phyloP scores from a whole-genome alignment of 1,284 basidiomycete species.

The Ustilago sp. region DNA sequence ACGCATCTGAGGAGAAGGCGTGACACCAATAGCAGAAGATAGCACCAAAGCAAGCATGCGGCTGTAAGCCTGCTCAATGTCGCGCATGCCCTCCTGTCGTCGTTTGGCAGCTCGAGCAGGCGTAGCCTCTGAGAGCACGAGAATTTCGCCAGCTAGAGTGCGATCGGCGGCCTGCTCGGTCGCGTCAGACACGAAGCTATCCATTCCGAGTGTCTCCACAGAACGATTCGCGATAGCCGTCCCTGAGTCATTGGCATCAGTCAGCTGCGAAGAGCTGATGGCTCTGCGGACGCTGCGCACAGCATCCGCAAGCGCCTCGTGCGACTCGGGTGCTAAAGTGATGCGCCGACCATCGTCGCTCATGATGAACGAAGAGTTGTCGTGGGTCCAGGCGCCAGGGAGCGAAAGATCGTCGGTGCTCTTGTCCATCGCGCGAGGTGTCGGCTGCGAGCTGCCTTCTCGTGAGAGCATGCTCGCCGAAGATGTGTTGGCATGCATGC shows the following conservation, averaged over 20 bases:
- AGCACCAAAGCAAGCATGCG: constrained; percentile 55
- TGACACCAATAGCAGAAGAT: constrained; percentile 48
- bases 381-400: constrained; percentile 43
- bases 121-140: constrained; percentile 44
- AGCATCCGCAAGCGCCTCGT: constrained; percentile 52
- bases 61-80: constrained; percentile 51
- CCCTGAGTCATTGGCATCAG: constrained; percentile 13
- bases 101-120: constrained; percentile 42
- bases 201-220: constrained; percentile 31
- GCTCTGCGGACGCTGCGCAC: constrained; percentile 48
- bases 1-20: constrained; percentile 48
- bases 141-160: constrained; percentile 19
- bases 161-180: constrained; percentile 21
- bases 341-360: constrained; percentile 45
- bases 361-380: constrained; percentile 28
- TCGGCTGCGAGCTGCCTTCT: constrained; percentile 18
- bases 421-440: constrained; percentile 7
- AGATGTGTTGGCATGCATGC: constrained; percentile 35
- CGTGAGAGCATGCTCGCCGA: constrained; percentile 39
- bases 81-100: constrained; percentile 53
- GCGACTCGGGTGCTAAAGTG: constrained; percentile 46
- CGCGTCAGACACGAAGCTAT: constrained; percentile 32
- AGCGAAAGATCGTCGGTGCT: constrained; percentile 39
- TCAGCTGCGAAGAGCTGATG: constrained; percentile 53
- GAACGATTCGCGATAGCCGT: constrained; percentile 23